phyloP scores from a whole-genome alignment of 306 rosid species.

The Dryas octopetala region DNA sequence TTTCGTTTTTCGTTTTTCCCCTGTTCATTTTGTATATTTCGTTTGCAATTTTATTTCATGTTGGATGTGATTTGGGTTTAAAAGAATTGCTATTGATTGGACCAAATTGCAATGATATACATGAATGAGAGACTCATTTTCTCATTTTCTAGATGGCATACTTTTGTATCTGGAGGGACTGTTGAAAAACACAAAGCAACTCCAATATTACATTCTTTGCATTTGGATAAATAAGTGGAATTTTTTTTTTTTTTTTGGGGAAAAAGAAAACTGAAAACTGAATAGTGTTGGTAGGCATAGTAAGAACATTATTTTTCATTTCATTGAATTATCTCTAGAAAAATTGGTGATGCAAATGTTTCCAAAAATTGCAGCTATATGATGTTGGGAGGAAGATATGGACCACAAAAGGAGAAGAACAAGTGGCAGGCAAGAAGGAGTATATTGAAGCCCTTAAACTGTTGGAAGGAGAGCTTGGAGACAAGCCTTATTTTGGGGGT shows the following conservation, averaged over 20 bases:
- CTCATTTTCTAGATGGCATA: background rate
- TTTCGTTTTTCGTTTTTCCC: background rate
- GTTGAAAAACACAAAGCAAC: no score
- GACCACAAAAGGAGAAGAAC: slow-evolving; percentile 25
- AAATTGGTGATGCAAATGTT: background rate
- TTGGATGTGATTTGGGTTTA: background rate
- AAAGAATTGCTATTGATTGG: no score
- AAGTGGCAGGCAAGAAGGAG: slow-evolving; percentile 23
- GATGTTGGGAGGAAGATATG: slow-evolving; percentile 28
- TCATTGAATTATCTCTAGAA: background rate
- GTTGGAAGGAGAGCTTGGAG: slow-evolving; percentile 39
- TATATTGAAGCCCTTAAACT: slow-evolving; percentile 12
- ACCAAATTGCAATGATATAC: background rate
- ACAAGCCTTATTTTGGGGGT: slow-evolving; percentile 27
- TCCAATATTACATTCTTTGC: no score
- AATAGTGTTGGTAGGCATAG: no score
- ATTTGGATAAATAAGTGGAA: no score
- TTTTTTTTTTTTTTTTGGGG: no score
- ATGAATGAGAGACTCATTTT: background rate
- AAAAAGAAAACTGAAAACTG: no score
- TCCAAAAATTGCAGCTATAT: slow-evolving; percentile 18
- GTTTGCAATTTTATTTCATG: background rate
- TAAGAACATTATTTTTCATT: no score
- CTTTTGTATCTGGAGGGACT: no score
- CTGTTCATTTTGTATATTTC: background rate